These are phyloP conservation scores for Lachnellula occidentalis DNA, from an alignment of 2,329 filamentous ascomycete genomes.

Conservation along the genomic window DNA sequence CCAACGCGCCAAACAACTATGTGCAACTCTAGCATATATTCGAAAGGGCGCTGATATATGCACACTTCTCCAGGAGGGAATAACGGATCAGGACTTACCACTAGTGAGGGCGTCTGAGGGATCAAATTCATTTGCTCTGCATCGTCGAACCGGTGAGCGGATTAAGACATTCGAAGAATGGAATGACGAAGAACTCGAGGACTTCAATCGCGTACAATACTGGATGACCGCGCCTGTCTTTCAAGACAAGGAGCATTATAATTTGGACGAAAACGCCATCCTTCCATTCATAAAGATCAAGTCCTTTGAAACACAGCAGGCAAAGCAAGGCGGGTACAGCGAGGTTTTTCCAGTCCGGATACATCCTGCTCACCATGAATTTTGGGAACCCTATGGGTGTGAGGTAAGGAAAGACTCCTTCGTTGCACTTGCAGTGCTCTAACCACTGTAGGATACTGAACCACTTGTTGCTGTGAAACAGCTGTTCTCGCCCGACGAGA, in stretches of 20 bases:
- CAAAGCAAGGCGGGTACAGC: constrained; percentile 20
- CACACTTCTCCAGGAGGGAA: constrained; percentile 5
- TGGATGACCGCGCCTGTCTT: constrained; percentile 19
- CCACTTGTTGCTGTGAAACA: constrained; percentile 19
- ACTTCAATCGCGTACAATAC: constrained; percentile 17
- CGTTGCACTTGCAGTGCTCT: background rate
- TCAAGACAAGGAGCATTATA: constrained; percentile 2
- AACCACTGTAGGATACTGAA: constrained; percentile 8
- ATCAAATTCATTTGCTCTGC: background rate
- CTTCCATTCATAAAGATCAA: constrained; percentile 15
- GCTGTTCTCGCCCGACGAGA: constrained; percentile 9
- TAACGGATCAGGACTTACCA: constrained; percentile 16
- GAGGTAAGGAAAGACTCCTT: background rate
- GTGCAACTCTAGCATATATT: constrained; percentile 14
- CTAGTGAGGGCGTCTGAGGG: constrained; percentile 3
- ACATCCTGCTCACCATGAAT: constrained; percentile 21
- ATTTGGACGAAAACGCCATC: constrained; percentile 8
- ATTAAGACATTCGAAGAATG: constrained; percentile 12
- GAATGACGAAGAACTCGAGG: constrained; percentile 6
- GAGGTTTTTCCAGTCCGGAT: constrained; percentile 17
- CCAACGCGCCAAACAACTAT: constrained; percentile 4
- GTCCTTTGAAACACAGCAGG: background rate
- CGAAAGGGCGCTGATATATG: constrained; percentile 9
- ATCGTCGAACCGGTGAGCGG: background rate
- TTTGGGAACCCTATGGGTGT: constrained; percentile 3